Conservation (phyloP, 371 early-diverging fungal species). For the Batkoa obscura region DNA sequence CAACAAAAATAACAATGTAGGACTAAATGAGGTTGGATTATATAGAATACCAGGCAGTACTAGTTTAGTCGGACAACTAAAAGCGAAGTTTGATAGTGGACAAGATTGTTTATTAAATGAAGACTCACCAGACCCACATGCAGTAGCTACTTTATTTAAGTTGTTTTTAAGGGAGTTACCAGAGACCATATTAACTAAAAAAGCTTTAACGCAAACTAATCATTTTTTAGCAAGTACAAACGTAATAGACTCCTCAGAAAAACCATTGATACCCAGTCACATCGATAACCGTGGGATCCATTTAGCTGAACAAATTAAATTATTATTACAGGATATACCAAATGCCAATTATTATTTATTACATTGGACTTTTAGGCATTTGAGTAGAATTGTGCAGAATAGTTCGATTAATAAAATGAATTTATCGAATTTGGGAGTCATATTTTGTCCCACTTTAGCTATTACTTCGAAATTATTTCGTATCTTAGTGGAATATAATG, state of each 20-base stretch:
- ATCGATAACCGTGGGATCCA: not conserved
- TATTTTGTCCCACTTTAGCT: constrained; percentile 4
- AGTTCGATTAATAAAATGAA: constrained; percentile 1
- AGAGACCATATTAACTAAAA: constrained; percentile 2
- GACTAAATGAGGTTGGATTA: constrained; percentile 5
- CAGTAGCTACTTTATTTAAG: constrained; percentile 3
- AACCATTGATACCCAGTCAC: not conserved
- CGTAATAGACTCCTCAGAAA: not conserved
- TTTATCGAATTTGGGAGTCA: not conserved
- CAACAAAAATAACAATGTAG: not conserved
- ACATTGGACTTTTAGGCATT: constrained; percentile 1
- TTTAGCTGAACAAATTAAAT: not conserved
- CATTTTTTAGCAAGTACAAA: not conserved
- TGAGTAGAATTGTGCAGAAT: not conserved
- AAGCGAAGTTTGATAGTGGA: not conserved
- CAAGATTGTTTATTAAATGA: not conserved
- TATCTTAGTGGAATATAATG: not conserved
- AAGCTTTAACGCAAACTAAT: not conserved
- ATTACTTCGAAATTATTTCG: not conserved
- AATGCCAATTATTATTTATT: constrained; percentile 1
- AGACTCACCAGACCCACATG: not conserved
- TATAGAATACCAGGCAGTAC: constrained; percentile 4
- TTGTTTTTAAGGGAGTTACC: not conserved
- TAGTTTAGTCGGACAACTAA: not conserved
- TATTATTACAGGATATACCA: not conserved